Evolutionary conservation across 2,329 filamentous ascomycete species (phyloP).

Genomic region (Clarireedia monteithiana): DNA sequence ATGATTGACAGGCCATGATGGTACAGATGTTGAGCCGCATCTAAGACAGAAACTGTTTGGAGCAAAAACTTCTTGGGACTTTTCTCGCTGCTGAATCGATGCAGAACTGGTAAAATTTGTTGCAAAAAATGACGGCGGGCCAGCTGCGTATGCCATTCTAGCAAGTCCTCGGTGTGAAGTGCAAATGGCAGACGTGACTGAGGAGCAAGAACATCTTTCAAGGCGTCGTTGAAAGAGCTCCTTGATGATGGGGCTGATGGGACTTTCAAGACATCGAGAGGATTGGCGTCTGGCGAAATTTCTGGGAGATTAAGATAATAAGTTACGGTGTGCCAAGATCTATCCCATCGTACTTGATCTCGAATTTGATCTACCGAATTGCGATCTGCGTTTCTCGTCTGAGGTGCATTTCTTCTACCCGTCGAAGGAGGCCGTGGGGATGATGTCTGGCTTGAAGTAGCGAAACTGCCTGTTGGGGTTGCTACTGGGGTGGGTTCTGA

Average conservation of each 20-base stretch:
- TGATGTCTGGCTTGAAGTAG: slow-evolving; percentile 21
- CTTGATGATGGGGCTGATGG: slow-evolving; percentile 25
- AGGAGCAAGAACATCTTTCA: slow-evolving; percentile 47
- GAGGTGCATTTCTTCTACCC: background rate
- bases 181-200: slow-evolving; percentile 39
- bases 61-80: slow-evolving; percentile 38
- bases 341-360: slow-evolving; percentile 48
- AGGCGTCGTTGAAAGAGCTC: slow-evolving; percentile 40
- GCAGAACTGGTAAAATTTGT: slow-evolving; percentile 49
- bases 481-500: slow-evolving; percentile 25
- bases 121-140: slow-evolving; percentile 53
- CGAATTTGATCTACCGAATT: slow-evolving; percentile 14
- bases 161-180: slow-evolving; percentile 45
- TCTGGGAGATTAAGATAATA: slow-evolving; percentile 48
- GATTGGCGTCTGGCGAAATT: slow-evolving; percentile 38
- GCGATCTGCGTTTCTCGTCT: background rate
- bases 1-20: slow-evolving; percentile 46
- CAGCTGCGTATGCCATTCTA: slow-evolving; percentile 54
- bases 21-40: slow-evolving; percentile 51
- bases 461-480: slow-evolving; percentile 21
- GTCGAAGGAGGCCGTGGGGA: slow-evolving; percentile 8
- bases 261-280: slow-evolving; percentile 14
- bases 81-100: slow-evolving; percentile 32
- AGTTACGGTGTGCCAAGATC: slow-evolving; percentile 56
- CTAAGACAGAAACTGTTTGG: slow-evolving; percentile 48